Evolutionary conservation across 495 filamentous ascomycete genomes (phyloP), one percentile per base, ranked within the genome.

Genomic region (Talaromyces borbonicus): DNA sequence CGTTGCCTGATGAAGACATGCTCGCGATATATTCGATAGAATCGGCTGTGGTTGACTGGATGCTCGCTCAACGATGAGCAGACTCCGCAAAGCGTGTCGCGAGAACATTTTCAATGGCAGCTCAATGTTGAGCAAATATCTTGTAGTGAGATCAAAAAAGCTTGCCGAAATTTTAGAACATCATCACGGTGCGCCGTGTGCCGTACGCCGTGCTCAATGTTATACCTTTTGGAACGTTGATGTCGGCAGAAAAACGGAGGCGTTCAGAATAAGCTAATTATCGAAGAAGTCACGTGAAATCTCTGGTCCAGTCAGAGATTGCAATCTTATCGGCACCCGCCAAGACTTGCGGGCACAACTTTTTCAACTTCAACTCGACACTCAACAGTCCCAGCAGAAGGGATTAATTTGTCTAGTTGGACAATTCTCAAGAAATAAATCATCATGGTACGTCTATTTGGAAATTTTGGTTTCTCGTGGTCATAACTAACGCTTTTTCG

Each of bases 81-180:
- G 58, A 25, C 61, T 49, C 33, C 67, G 56, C 14, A 69, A 49
- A 43, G 60, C 55, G 9, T 67, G 63, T 43, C 67, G 67, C 32
- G 65, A 64, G 42, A 71, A 67, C 68, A 71, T 71, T 6, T 32
- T 58, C n/a, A n/a, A n/a, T n/a, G n/a, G n/a, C n/a, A n/a, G n/a
- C n/a, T n/a, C n/a, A n/a, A n/a, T n/a, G n/a, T n/a, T n/a, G n/a
- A n/a, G n/a, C n/a, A n/a, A n/a, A n/a, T n/a, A n/a, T n/a, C n/a
- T n/a, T n/a, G n/a, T n/a, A n/a, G n/a, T n/a, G n/a, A n/a, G n/a
- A n/a, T n/a, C n/a, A n/a, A n/a, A n/a, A n/a, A n/a, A n/a, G n/a
- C n/a, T n/a, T n/a, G n/a, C n/a, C n/a, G n/a, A n/a, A n/a, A n/a
- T n/a, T n/a, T n/a, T n/a, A n/a, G n/a, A n/a, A n/a, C n/a, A n/a